Evolutionary conservation across 352 stramenopile genomes (phyloP).

Genomic region (Peronospora destructor): DNA sequence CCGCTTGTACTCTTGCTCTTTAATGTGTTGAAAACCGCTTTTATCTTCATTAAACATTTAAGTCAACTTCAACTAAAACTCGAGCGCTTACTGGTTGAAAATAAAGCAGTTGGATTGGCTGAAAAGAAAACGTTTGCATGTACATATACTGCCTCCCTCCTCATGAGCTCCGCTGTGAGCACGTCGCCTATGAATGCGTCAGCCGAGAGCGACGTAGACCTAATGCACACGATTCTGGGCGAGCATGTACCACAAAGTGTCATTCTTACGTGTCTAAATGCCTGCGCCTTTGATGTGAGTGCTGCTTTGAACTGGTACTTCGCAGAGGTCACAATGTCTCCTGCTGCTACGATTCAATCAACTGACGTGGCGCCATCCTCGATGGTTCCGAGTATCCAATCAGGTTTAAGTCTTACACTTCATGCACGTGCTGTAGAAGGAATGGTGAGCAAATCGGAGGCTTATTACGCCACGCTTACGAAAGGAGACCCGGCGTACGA

Average conservation of each 20-base stretch:
- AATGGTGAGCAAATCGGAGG: slow-evolving; percentile 85
- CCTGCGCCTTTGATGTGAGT: slow-evolving; percentile 78
- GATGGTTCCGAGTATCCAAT: slow-evolving; percentile 50
- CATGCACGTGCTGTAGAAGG: slow-evolving; percentile 55
- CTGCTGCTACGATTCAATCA: slow-evolving; percentile 1
- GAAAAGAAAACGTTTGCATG: neutral
- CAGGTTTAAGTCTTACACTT: slow-evolving; percentile 66
- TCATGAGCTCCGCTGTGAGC: slow-evolving; percentile 3
- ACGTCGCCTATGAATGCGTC: slow-evolving; percentile 18
- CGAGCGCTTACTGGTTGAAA: neutral
- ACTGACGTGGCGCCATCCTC: neutral
- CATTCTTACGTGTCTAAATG: slow-evolving; percentile 79
- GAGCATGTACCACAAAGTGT: slow-evolving; percentile 81
- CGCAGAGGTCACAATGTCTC: slow-evolving; percentile 50
- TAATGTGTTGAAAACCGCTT: too few species aligned
- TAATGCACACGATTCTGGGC: slow-evolving; percentile 85
- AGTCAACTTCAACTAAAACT: slow-evolving; percentile 8
- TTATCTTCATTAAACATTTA: too few species aligned
- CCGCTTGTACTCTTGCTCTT: too few species aligned
- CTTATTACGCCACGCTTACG: slow-evolving; percentile 78
- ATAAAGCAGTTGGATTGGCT: neutral
- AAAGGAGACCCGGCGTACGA: slow-evolving; percentile 66
- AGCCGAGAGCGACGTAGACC: slow-evolving; percentile 62
- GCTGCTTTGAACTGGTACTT: slow-evolving; percentile 87
- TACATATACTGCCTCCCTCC: neutral